Evolutionary conservation across 73 alveolate genomes (phyloP), one percentile per base, ranked within the genome.

Genomic region (Paramecium octaurelia): DNA sequence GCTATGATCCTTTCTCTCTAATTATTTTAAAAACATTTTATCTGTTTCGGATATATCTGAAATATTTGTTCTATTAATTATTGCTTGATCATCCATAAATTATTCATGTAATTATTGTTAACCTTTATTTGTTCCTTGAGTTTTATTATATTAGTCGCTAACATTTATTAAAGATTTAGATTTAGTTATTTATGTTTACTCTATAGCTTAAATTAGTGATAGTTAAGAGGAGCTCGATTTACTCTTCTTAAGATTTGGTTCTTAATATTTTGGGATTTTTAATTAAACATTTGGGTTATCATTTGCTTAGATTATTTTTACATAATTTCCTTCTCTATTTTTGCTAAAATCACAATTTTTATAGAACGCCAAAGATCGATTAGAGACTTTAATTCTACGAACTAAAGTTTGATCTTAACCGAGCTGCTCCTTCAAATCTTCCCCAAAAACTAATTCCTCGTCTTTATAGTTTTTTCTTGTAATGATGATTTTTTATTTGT

Each of bases 1-100:
- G 12, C 27, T 64, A 64, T 64, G 84, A 64, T 64, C 84, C 46
- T 64, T 64, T 64, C 84, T 64, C 12, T 64, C 84, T 24, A 64
- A 64, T 64, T 64, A 24, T 24, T 64, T 64, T 10, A 64, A 27
- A 64, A 64, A 64, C 84, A 64, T 64, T 64, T 64, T 64, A 64
- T 64, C 84, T 23, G 84, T 64, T 27, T 64, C 84, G 9, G 84
- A 64, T 31, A 64, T 64, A 64, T 64, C 84, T 11, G 84, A 64
- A 64, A 64, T 64, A 24, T 64, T 64, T 14, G 84, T 64, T 64
- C 46, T 64, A 64, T 64, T 64, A 31, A 64, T 64, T 12, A 64
- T 64, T 29, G 50, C 84, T 64, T 64, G 27, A 64, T 64, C 84
- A 64, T 64, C 84, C 42, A 31, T 64, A 64, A 64, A 64, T 34